Conservation (phyloP, 2,329 filamentous ascomycete genomes). For the Fusarium newnesense region DNA sequence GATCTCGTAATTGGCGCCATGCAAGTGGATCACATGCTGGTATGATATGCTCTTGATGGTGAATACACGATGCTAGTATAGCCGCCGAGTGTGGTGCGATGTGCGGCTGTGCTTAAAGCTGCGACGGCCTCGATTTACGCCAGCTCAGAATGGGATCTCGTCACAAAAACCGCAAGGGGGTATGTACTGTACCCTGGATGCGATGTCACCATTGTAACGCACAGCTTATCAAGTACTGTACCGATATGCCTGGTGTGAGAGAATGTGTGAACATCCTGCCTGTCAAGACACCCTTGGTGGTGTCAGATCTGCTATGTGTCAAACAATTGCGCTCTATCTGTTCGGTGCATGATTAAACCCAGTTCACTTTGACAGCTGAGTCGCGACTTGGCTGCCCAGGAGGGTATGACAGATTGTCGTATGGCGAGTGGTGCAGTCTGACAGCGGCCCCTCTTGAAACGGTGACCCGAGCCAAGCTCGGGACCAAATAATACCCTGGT, state of each 20-base stretch:
- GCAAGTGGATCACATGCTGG: constrained; percentile 40
- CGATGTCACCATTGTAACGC: neutral
- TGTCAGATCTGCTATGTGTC: constrained; percentile 3
- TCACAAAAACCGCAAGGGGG: neutral
- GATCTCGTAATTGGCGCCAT: constrained; percentile 38
- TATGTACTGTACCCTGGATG: neutral
- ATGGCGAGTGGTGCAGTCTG: constrained; percentile 23
- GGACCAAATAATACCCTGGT: constrained; percentile 15
- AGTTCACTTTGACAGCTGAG: neutral
- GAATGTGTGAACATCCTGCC: neutral
- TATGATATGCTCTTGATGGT: constrained; percentile 7
- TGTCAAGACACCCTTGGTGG: neutral
- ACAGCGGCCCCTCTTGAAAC: constrained; percentile 27
- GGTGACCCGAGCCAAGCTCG: constrained; percentile 2
- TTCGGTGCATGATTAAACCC: neutral
- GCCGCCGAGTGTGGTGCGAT: constrained; percentile 4
- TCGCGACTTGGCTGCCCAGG: neutral
- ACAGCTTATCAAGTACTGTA: neutral
- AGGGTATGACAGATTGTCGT: constrained; percentile 11
- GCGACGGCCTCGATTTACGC: constrained; percentile 1
- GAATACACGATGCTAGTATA: constrained; percentile 12
- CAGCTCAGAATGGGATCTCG: constrained; percentile 8
- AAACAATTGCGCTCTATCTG: neutral
- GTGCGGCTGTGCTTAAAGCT: neutral
- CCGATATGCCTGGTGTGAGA: neutral